These are phyloP conservation scores for Pythium guiyangense DNA, from an alignment of 352 stramenopile genomes.

Conservation along the genomic window DNA sequence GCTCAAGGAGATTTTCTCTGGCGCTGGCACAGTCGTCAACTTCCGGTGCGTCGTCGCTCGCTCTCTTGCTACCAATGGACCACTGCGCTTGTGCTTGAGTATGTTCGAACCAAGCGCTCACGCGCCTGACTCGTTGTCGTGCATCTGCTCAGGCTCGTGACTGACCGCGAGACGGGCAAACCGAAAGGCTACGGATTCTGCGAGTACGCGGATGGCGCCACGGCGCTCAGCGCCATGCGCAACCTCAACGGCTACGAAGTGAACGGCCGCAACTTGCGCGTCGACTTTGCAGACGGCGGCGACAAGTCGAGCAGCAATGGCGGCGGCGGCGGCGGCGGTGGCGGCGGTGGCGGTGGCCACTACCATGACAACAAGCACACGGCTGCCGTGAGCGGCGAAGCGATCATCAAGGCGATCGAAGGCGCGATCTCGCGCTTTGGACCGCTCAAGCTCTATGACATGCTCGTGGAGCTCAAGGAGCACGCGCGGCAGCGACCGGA, in stretches of 20 bases:
- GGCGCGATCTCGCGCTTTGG: slow-evolving; percentile 59
- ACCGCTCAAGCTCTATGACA: slow-evolving; percentile 80
- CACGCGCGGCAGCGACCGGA: slow-evolving; percentile 73
- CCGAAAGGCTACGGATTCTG: slow-evolving; percentile 86
- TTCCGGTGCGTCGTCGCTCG: slow-evolving; percentile 48
- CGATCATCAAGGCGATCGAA: slow-evolving; percentile 78
- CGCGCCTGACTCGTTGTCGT: neutral
- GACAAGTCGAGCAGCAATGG: slow-evolving; percentile 22
- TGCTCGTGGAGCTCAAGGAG: slow-evolving; percentile 76
- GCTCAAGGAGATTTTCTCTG: slow-evolving; percentile 86
- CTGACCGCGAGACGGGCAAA: slow-evolving; percentile 78
- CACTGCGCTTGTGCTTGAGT: neutral
- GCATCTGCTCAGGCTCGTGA: slow-evolving; percentile 55
- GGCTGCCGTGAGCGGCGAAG: slow-evolving; percentile 62
- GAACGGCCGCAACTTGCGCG: slow-evolving; percentile 77
- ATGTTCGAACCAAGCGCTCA: neutral
- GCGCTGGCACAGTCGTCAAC: slow-evolving; percentile 77
- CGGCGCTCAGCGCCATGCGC: slow-evolving; percentile 74
- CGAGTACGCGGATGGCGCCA: slow-evolving; percentile 76
- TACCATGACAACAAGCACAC: slow-evolving; percentile 56
- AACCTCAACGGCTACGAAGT: slow-evolving; percentile 86
- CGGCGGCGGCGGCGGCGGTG: slow-evolving; percentile 13
- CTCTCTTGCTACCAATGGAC: neutral
- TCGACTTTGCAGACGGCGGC: slow-evolving; percentile 38
- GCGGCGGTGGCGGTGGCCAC: slow-evolving; percentile 30